Conservation (phyloP, 192 early-diverging fungal genomes). For the Fimicolochytrium jonesii region DNA sequence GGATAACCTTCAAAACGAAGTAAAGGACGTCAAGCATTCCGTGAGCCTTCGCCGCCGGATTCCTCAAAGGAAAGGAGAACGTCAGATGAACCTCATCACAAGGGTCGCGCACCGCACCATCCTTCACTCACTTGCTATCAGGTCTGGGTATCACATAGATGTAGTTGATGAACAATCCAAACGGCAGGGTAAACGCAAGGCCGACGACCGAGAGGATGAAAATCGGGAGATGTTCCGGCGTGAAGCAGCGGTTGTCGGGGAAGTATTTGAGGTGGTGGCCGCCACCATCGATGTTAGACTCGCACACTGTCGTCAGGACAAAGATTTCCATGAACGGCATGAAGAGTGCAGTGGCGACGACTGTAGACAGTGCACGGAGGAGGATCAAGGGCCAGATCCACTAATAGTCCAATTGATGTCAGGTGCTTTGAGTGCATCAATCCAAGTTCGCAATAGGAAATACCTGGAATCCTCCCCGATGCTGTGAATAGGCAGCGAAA, state of each 20-base stretch:
- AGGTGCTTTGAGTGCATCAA: neutral
- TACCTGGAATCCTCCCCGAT: neutral
- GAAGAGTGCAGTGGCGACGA: slow-evolving; percentile 9
- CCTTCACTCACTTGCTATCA: neutral
- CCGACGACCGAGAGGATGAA: neutral
- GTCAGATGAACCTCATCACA: neutral
- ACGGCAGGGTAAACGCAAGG: neutral
- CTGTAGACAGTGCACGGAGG: neutral
- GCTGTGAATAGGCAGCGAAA: slow-evolving; percentile 8
- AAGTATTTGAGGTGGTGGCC: neutral
- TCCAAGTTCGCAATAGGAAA: neutral
- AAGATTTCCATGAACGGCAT: slow-evolving; percentile 9
- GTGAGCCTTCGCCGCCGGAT: slow-evolving; percentile 3
- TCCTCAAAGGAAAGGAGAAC: neutral
- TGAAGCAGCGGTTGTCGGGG: neutral
- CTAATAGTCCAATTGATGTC: neutral
- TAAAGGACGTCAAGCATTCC: slow-evolving; percentile 2
- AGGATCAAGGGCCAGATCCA: slow-evolving; percentile 9
- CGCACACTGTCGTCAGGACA: neutral
- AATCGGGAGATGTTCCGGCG: neutral
- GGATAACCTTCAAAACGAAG: slow-evolving; percentile 5
- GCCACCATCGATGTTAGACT: neutral
- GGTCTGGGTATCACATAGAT: slow-evolving; percentile 6
- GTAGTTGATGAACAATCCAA: slow-evolving; percentile 2
- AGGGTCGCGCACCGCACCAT: neutral